Conservation (phyloP, 768 basidiomycete species). For the Lanmaoa rubissima region DNA sequence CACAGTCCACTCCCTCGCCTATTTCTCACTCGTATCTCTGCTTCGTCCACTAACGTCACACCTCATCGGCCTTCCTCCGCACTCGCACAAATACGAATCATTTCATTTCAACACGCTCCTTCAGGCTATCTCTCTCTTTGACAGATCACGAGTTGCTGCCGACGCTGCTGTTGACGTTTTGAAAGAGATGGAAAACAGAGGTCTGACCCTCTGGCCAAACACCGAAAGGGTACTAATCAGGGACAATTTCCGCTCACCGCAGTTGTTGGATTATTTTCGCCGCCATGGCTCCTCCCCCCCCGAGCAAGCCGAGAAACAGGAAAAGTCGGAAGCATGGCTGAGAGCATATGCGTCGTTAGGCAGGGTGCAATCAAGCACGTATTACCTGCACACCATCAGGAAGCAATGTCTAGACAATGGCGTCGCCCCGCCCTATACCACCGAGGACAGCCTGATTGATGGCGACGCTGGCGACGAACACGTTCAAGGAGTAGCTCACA, state of each 20-base stretch:
- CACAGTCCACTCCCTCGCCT: slow-evolving; percentile 46
- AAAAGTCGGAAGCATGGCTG: slow-evolving; percentile 18
- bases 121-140: slow-evolving; percentile 46
- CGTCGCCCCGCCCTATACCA: slow-evolving; percentile 23
- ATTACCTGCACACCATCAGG: slow-evolving; percentile 42
- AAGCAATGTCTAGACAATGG: slow-evolving; percentile 19
- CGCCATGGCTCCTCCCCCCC: neutral
- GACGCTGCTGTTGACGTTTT: slow-evolving; percentile 42
- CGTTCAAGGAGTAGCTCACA: slow-evolving; percentile 26
- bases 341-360: slow-evolving; percentile 20
- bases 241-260: slow-evolving; percentile 50
- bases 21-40: slow-evolving; percentile 46
- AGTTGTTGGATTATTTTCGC: slow-evolving; percentile 48
- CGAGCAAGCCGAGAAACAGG: neutral
- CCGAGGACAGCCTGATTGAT: neutral
- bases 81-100: slow-evolving; percentile 19
- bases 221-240: slow-evolving; percentile 47
- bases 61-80: slow-evolving; percentile 36
- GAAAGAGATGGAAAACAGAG: slow-evolving; percentile 45
- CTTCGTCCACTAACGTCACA: slow-evolving; percentile 44
- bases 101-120: slow-evolving; percentile 53
- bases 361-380: slow-evolving; percentile 39
- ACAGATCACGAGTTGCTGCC: slow-evolving; percentile 39
- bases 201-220: slow-evolving; percentile 38
- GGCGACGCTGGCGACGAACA: neutral